Percentiles rank a stretch among this genome's conserved stretches.
phyloP scores from a whole-genome alignment of 1,284 basidiomycete species.

The Cryptococcus deneoformans region DNA sequence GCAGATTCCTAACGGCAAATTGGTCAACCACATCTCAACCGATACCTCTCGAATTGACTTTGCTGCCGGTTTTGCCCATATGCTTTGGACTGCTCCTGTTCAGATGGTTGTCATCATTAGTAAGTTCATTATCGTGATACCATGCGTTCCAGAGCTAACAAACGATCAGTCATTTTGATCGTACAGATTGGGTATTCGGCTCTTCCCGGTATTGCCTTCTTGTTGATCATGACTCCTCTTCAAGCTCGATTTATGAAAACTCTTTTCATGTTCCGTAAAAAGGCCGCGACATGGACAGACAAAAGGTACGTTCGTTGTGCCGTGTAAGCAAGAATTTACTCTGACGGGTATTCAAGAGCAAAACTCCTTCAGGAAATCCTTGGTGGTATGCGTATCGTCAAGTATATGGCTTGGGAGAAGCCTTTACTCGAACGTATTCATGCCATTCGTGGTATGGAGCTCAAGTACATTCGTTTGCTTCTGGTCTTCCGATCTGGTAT shows the following conservation, averaged over 20 bases:
- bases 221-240: slow-evolving; percentile 41
- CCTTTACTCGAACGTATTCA: slow-evolving; percentile 68
- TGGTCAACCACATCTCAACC: slow-evolving; percentile 84
- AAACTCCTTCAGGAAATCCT: slow-evolving; percentile 61
- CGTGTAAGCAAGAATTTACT: background rate
- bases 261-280: slow-evolving; percentile 67
- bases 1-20: slow-evolving; percentile 70
- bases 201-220: slow-evolving; percentile 51
- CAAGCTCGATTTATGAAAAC: slow-evolving; percentile 72
- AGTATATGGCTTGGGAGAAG: slow-evolving; percentile 59
- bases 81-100: slow-evolving; percentile 65
- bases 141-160: background rate
- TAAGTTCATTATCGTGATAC: background rate
- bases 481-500: slow-evolving; percentile 55
- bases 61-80: slow-evolving; percentile 72
- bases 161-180: slow-evolving; percentile 47
- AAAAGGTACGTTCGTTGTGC: slow-evolving; percentile 26
- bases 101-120: slow-evolving; percentile 34
- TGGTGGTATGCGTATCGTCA: slow-evolving; percentile 84
- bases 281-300: slow-evolving; percentile 83
- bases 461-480: slow-evolving; percentile 71
- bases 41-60: slow-evolving; percentile 81
- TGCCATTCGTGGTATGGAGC: slow-evolving; percentile 69
- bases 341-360: slow-evolving; percentile 23
- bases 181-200: slow-evolving; percentile 54